Evolutionary conservation across 495 filamentous ascomycete species (phyloP).

Genomic region (Hypoxylon intermedium): DNA sequence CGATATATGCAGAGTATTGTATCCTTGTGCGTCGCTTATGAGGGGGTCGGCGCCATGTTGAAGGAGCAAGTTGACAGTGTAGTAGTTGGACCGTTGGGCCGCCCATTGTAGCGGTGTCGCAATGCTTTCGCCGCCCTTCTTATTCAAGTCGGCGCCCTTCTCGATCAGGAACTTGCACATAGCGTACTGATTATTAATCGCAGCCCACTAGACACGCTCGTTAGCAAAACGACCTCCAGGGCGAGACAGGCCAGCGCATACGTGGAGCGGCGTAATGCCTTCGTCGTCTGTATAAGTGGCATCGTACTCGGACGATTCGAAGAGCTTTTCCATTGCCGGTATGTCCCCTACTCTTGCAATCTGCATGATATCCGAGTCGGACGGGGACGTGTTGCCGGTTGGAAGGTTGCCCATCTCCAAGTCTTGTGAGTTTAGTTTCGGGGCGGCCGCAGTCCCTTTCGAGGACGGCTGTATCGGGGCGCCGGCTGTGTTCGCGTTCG

Average conservation of each 20-base stretch:
- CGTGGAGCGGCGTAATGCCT: slow-evolving; percentile 93
- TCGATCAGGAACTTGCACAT: slow-evolving; percentile 95
- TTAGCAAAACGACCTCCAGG: slow-evolving; percentile 33
- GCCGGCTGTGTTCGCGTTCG: slow-evolving; percentile 32
- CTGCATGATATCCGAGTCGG: slow-evolving; percentile 92
- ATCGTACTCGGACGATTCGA: slow-evolving; percentile 79
- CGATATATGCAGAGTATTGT: slow-evolving; percentile 94
- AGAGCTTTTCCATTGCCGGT: slow-evolving; percentile 83
- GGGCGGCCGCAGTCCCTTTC: slow-evolving; percentile 64
- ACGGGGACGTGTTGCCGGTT: slow-evolving; percentile 39
- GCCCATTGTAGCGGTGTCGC: slow-evolving; percentile 97
- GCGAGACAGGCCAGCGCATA: slow-evolving; percentile 52
- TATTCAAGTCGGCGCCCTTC: slow-evolving; percentile 88
- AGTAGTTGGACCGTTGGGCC: slow-evolving; percentile 91
- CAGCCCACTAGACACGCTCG: slow-evolving; percentile 78
- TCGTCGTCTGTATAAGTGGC: slow-evolving; percentile 85
- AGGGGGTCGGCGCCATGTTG: slow-evolving; percentile 88
- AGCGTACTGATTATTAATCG: slow-evolving; percentile 98
- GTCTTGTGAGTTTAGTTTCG: slow-evolving; percentile 65
- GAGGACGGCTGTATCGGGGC: slow-evolving; percentile 58
- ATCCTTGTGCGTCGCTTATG: slow-evolving; percentile 88
- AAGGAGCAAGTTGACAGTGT: slow-evolving; percentile 76
- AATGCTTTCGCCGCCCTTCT: slow-evolving; percentile 90
- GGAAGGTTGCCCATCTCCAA: slow-evolving; percentile 75
- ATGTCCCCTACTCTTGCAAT: slow-evolving; percentile 89